Percentiles rank a stretch among this genome's conserved stretches.
Evolutionary conservation across 345 rosid species (phyloP).

Genomic region (Sisymbrium irio): DNA sequence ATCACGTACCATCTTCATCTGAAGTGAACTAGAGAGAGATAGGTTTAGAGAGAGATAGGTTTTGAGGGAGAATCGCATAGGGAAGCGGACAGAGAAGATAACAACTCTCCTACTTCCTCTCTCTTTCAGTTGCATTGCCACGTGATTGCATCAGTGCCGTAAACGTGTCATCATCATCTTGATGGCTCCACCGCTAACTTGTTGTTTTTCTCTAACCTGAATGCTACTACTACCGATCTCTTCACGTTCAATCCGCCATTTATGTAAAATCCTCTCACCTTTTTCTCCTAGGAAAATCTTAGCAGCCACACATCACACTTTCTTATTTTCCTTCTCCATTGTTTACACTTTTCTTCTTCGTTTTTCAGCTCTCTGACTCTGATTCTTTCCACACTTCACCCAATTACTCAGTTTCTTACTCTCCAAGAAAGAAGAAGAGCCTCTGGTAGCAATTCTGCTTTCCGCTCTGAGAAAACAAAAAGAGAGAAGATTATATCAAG

Average conservation of each 20-base stretch:
- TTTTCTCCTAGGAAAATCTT: not conserved
- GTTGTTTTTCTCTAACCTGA: not conserved
- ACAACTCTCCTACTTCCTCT: conserved; percentile 3
- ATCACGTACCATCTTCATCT: not conserved
- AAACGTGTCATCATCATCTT: conserved; percentile 16
- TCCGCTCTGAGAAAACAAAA: too few relatives aligned
- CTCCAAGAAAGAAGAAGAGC: conserved; percentile 16
- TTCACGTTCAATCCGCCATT: conserved; percentile 28
- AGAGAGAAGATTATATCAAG: too few relatives aligned
- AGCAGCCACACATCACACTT: not conserved
- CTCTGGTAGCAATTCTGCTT: not conserved
- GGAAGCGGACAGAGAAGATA: conserved; percentile 62
- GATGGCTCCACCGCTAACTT: not conserved
- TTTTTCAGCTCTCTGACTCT: not conserved
- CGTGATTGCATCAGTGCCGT: not conserved
- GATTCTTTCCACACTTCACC: conserved; percentile 3
- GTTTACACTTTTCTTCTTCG: not conserved
- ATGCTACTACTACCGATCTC: conserved; percentile 9
- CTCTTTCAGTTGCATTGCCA: conserved; percentile 16
- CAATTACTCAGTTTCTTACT: not conserved
- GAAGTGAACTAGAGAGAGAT: not conserved
- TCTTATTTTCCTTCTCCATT: not conserved
- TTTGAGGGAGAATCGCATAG: conserved; percentile 40
- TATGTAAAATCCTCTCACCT: conserved; percentile 5
- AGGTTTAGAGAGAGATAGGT: too few relatives aligned